Conservation (phyloP, 345 rosid species). For the Eucalyptus coolabah region DNA sequence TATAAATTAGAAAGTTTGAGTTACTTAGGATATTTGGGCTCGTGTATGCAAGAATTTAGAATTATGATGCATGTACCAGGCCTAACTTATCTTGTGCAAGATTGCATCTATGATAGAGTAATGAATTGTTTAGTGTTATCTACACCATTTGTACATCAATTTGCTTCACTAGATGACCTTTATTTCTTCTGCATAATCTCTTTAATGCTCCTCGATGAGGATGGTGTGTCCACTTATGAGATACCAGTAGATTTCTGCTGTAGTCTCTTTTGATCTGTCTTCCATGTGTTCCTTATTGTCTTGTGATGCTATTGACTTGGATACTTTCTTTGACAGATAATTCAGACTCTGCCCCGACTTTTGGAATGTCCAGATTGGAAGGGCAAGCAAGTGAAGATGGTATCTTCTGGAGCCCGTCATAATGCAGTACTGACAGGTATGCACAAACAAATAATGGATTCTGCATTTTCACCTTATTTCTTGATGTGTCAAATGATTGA, state of each 20-base stretch:
- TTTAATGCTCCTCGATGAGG: neutral
- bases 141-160: neutral
- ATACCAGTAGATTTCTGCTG: neutral
- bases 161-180: neutral
- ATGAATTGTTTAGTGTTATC: neutral
- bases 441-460: neutral
- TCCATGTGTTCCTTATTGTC: neutral
- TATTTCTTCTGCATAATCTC: neutral
- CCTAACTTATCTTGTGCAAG: neutral
- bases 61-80: neutral
- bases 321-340: neutral
- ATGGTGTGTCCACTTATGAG: neutral
- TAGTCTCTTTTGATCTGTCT: neutral
- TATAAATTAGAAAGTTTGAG: neutral
- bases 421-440: conserved; percentile 62
- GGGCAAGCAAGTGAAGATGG: conserved; percentile 27
- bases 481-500: neutral
- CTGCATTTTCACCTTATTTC: neutral
- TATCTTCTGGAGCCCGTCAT: conserved; percentile 86
- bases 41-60: neutral
- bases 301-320: neutral
- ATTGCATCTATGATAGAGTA: neutral
- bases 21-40: neutral
- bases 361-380: conserved; percentile 56
- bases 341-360: conserved; percentile 46